Evolutionary conservation across 352 stramenopile species (phyloP), one percentile per base, ranked within the genome.

Genomic region (Globisporangium spiculum): DNA sequence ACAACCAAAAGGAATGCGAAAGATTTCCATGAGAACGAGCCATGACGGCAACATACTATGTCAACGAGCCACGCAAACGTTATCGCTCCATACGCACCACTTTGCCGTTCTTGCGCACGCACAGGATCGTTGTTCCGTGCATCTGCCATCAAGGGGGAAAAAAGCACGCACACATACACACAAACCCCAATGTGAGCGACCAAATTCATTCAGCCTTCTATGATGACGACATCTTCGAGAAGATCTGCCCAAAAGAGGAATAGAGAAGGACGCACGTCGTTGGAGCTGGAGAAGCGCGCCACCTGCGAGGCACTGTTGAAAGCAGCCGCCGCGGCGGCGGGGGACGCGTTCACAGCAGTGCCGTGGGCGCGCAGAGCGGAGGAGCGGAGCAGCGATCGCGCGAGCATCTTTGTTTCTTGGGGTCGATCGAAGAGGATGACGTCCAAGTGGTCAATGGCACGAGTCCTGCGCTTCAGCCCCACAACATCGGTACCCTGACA

Each of bases 51-150:
- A 58, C 16, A 36, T 34, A 16, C 57, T 7, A 22, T 52, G 22
- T 12, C 44, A 52, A 52, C 18, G 44, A 52, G 44, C 18, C 44
- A 24, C 38, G 46, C 3, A 6, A 59, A 30, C 8, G 8, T 61
- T 10, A 9, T 16, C 8, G 16, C 20, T 61, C 20, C 5, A 14
- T 16, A 80, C 84, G 60, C 67, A 98, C 98, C 71, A 99, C 96
- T 87, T 99, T 98, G 59, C 94, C 97, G 65, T 98, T 90, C 79
- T 99, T 99, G 52, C 97, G 94, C 54, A 99, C 97, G 72, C 96
- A 99, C 12, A 99, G 79, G 66, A 99, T 99, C 22, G 97, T 99
- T 36, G 97, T 99, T 41, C 91, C 94, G 74, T 98, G 92, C 90
- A 97, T 94, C 80, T 94, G 75, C 12, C 4, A 57, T 59, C 63